Evolutionary conservation across 345 rosid genomes (phyloP).

Genomic region (Excoecaria agallocha): DNA sequence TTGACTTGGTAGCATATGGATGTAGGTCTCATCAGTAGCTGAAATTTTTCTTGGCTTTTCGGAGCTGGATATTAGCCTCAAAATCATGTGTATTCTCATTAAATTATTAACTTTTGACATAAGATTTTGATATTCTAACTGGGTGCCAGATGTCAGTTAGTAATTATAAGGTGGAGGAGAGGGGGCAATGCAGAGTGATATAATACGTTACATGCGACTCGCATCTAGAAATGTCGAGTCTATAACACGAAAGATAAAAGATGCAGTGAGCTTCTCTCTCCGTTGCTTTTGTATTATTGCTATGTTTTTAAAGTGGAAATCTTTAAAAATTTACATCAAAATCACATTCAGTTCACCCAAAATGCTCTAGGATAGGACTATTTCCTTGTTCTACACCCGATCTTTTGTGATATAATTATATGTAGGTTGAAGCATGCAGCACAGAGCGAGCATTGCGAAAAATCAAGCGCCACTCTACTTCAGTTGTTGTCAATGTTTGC

Average conservation of each 20-base stretch:
- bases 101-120: neutral
- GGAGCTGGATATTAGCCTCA: neutral
- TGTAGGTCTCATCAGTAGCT: neutral
- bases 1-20: neutral
- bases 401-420: slow-evolving; percentile 10
- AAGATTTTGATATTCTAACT: neutral
- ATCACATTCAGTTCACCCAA: neutral
- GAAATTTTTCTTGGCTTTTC: neutral
- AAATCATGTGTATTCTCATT: too few relatives aligned
- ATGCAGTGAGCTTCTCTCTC: slow-evolving; percentile 62
- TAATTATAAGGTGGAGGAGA: slow-evolving; percentile 43
- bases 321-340: neutral
- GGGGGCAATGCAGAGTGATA: slow-evolving; percentile 53
- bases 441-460: slow-evolving; percentile 64
- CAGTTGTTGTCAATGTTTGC: slow-evolving; percentile 29
- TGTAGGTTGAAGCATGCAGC: slow-evolving; percentile 65
- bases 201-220: slow-evolving; percentile 62
- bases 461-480: slow-evolving; percentile 68
- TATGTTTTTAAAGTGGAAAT: neutral
- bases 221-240: slow-evolving; percentile 56
- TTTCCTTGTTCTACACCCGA: slow-evolving; percentile 2
- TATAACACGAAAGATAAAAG: slow-evolving; percentile 61
- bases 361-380: neutral
- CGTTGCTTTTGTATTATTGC: too few relatives aligned
- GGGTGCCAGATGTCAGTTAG: too few relatives aligned